Evolutionary conservation across 2,329 filamentous ascomycete genomes (phyloP), one percentile per base, ranked within the genome.

Genomic region (Trichoderma koningii): DNA sequence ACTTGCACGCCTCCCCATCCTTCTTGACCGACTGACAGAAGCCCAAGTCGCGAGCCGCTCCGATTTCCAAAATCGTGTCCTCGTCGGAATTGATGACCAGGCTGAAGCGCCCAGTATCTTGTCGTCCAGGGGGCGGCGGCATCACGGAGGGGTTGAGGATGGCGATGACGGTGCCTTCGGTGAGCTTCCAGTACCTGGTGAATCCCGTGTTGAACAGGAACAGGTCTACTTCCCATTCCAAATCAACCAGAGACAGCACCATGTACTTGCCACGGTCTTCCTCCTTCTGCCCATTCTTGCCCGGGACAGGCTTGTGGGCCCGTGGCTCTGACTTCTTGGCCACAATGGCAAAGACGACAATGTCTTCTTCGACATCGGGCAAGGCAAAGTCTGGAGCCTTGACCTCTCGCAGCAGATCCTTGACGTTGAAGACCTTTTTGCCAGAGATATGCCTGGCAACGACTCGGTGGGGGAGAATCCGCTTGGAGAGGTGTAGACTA

Each of bases 201-300:
- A 98, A 97, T 7, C 92, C 96, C 0, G 89, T 88, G 71, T 91
- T 91, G 77, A 99, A 99, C 15, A 99, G 85, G 71, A 93, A 98
- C 48, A 98, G 84, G 69, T 98, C 93, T 14, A 99, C 77, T 71
- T 97, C 92, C 87, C 89, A 97, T 71, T 92, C 89, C 12, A 99
- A 81, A 75, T 99, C 94, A 0, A 91, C 92, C 3, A 99, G 82
- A 2, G 87, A 91, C 67, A 99, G 81, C 1, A 94, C 89, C 91
- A 99, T 97, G 79, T 96, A 99, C 75, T 96, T 97, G 56, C 89
- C 89, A 21, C 84, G 82, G 62, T 88, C 84, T 10, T 85, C 82
- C 51, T 83, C 76, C 67, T 81, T 79, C 34, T 76, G 78, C 6
- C 81, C 78, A 9, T 81, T 80, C 64, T 77, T 77, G 21, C 74